Evolutionary conservation across 768 basidiomycete genomes (phyloP), one percentile per base, ranked within the genome.

Genomic region (Cystofilobasidium macerans): DNA sequence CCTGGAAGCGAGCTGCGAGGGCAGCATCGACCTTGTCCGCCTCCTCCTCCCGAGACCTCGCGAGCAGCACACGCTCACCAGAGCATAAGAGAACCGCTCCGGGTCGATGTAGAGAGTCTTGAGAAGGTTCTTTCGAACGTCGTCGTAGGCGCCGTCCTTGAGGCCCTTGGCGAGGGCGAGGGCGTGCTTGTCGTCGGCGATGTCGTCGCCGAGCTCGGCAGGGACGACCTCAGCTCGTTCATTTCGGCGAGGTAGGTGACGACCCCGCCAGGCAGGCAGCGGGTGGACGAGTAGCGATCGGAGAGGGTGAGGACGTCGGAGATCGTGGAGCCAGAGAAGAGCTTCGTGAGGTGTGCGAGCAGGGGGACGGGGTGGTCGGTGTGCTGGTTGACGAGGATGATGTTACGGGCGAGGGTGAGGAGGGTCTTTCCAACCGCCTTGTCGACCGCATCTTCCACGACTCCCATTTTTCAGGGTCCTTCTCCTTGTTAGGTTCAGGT

Each of bases 141-240:
- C 20, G 32, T 32, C 57, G 11, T 58, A 36, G 57, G n/a, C 8
- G 32, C 35, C n/a, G 32, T 40, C 57, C 33, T 40, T 58, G 32
- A 58, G 57, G 38, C 57, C 32, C 36, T 40, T 6, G 38, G 22
- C 35, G 57, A 58, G 8, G 38, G 38, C 57, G 35, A 36, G 33
- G 38, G 26, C 57, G 32, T 58, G 57, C 24, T 33, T 58, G 57
- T 58, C 57, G 57, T 58, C 57, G 18, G 57, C 4, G 38, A 58
- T 22, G 12, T 35, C 35, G 38, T 58, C 57, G 38, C 57, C 57
- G 35, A 58, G 57, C 8, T 8, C 57, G 7, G 38, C 32, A 58
- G 38, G 8, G 6, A 22, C 35, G 57, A 35, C 38, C 38, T 33
- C 35, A 58, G 38, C 38, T 40, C 57, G 57, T 6, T 22, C 57